These are phyloP conservation scores for Zygotorulaspora chibaensis DNA, from an alignment of 805 yeast genomes.

Conservation along the genomic window DNA sequence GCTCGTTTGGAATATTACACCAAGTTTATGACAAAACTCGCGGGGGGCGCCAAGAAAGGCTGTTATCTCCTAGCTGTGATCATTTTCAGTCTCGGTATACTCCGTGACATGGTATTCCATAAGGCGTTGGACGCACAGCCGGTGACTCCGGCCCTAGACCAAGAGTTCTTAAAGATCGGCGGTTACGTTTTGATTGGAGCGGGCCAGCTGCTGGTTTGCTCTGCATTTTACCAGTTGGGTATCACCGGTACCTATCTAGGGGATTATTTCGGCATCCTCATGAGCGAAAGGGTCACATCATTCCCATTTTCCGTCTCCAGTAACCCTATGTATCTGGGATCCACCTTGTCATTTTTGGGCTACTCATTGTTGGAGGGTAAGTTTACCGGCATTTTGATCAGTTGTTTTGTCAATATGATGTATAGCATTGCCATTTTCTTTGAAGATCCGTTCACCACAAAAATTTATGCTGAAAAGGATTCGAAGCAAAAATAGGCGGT, in stretches of 20 bases:
- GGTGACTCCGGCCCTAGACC: constrained; percentile 49
- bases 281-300: constrained; percentile 82
- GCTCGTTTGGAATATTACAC: constrained; percentile 84
- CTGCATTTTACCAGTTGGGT: constrained; percentile 90
- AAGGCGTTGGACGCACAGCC: constrained; percentile 70
- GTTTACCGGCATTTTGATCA: constrained; percentile 78
- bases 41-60: constrained; percentile 66
- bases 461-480: constrained; percentile 76
- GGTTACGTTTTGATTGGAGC: constrained; percentile 54
- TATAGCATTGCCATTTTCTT: constrained; percentile 78
- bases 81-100: constrained; percentile 80
- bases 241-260: constrained; percentile 96
- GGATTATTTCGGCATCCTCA: constrained; percentile 93
- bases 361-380: constrained; percentile 84
- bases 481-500: constrained; percentile 16
- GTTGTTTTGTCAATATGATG: constrained; percentile 72
- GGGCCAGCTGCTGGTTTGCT: constrained; percentile 77
- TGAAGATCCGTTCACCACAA: constrained; percentile 95
- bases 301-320: constrained; percentile 90
- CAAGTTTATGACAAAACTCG: constrained; percentile 67
- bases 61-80: constrained; percentile 81
- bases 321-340: constrained; percentile 97
- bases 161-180: constrained; percentile 40
- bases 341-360: constrained; percentile 84
- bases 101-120: constrained; percentile 73